A percentile compares a stretch with the other conserved stretches of the same genome.
These are phyloP conservation scores for Sarocladium brachiariae DNA, from an alignment of 2,329 filamentous ascomycete species.

Conservation along the genomic window DNA sequence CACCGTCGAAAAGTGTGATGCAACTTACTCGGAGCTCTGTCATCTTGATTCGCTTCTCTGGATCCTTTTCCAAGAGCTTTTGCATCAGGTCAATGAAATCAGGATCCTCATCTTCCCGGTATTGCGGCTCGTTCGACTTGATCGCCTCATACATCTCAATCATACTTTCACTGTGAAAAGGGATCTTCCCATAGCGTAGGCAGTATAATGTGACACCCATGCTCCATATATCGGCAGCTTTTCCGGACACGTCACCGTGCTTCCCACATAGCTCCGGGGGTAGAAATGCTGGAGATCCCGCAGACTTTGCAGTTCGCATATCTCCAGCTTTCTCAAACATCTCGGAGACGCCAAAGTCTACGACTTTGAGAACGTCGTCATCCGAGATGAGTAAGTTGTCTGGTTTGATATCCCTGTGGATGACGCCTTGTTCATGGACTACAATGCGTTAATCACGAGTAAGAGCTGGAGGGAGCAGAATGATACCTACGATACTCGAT, in stretches of 20 bases:
- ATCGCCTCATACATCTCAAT: conserved; percentile 89
- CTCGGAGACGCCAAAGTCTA: conserved; percentile 98
- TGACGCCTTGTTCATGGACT: conserved; percentile 91
- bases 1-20: not conserved
- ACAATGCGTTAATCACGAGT: conserved; percentile 11
- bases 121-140: conserved; percentile 56
- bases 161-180: conserved; percentile 72
- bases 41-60: conserved; percentile 77
- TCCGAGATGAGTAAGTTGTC: conserved; percentile 88
- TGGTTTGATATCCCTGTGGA: conserved; percentile 96
- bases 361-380: conserved; percentile 91
- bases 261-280: conserved; percentile 86
- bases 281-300: conserved; percentile 89
- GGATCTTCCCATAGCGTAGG: conserved; percentile 78
- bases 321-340: conserved; percentile 84
- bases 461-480: not conserved
- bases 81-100: conserved; percentile 69
- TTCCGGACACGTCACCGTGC: conserved; percentile 82
- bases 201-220: conserved; percentile 97
- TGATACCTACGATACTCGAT: conserved; percentile 75
- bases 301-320: conserved; percentile 90
- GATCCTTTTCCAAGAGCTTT: conserved; percentile 76
- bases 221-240: conserved; percentile 93
- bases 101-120: conserved; percentile 58
- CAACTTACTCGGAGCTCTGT: conserved; percentile 65